These are phyloP conservation scores for Perkinsela sp. DNA, from an alignment of 208 protist species.

Conservation along the genomic window DNA sequence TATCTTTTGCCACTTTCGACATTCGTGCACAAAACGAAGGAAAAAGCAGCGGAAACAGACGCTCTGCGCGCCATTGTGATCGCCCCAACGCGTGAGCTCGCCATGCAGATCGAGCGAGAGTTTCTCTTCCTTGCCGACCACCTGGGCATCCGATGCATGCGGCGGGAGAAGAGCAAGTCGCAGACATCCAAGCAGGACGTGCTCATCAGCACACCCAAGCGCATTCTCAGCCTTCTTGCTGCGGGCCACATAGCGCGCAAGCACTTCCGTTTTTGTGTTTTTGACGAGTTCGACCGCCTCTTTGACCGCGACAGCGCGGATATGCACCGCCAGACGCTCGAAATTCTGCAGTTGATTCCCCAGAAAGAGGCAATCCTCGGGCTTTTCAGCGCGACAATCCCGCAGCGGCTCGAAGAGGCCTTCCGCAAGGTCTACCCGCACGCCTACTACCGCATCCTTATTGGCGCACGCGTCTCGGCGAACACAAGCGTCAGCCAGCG, in stretches of 20 bases:
- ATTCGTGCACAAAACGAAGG: constrained; percentile 12
- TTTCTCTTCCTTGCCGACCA: constrained; percentile 63
- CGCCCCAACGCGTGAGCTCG: constrained; percentile 78
- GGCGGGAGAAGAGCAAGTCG: constrained; percentile 5
- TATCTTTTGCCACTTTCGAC: constrained; percentile 75
- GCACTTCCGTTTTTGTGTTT: constrained; percentile 61
- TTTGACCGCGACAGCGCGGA: constrained; percentile 56
- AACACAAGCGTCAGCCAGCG: constrained; percentile 47
- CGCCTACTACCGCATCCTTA: constrained; percentile 67
- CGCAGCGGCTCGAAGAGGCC: constrained; percentile 53
- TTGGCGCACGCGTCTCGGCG: constrained; percentile 42
- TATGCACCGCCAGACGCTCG: constrained; percentile 40
- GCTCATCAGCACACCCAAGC: constrained; percentile 56
- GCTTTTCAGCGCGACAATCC: constrained; percentile 80
- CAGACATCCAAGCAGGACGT: constrained; percentile 67
- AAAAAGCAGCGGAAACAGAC: constrained; percentile 17
- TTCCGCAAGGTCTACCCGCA: constrained; percentile 51
- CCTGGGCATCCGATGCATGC: constrained; percentile 3
- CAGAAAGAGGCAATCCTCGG: constrained; percentile 26
- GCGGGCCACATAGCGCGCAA: constrained; percentile 34
- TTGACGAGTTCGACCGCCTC: constrained; percentile 88
- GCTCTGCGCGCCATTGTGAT: constrained; percentile 75
- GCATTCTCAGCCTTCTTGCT: constrained; percentile 34
- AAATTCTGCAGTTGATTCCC: constrained; percentile 51
- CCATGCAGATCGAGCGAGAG: constrained; percentile 75